phyloP scores from a whole-genome alignment of 2,329 filamentous ascomycete species.

The Alternaria sp. region DNA sequence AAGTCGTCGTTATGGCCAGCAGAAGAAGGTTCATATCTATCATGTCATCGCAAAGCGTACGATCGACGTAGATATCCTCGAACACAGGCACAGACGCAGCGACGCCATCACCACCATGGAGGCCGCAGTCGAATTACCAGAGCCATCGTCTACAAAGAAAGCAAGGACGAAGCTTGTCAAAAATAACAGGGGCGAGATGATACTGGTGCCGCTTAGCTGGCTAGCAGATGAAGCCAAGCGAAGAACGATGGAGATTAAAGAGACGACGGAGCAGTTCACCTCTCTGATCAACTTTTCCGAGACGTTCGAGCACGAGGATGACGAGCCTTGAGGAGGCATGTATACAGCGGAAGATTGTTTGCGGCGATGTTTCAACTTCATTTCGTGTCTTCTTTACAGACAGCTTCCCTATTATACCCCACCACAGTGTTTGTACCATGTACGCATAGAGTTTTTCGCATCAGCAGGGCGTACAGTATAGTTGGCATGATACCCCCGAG shows the following conservation, averaged over 20 bases:
- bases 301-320: slow-evolving; percentile 27
- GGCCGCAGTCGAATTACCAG: slow-evolving; percentile 10
- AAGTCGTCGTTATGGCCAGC: slow-evolving; percentile 64
- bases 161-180: slow-evolving; percentile 30
- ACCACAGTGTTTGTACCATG: background rate
- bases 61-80: slow-evolving; percentile 56
- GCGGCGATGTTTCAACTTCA: background rate
- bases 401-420: background rate
- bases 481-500: background rate
- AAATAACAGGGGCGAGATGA: slow-evolving; percentile 18
- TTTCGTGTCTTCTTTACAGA: background rate
- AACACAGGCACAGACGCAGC: slow-evolving; percentile 49
- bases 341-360: background rate
- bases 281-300: slow-evolving; percentile 40
- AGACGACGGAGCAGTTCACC: slow-evolving; percentile 20
- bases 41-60: slow-evolving; percentile 83
- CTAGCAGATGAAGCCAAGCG: slow-evolving; percentile 18
- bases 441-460: background rate
- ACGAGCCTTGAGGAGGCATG: background rate
- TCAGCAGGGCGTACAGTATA: background rate
- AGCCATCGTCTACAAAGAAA: slow-evolving; percentile 8
- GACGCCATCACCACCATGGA: slow-evolving; percentile 19
- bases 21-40: slow-evolving; percentile 64
- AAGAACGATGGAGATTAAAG: slow-evolving; percentile 15
- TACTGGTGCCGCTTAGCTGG: slow-evolving; percentile 38